These are phyloP conservation scores for Triticum urartu DNA, from an alignment of 176 grass and related monocot genomes.

Conservation along the genomic window DNA sequence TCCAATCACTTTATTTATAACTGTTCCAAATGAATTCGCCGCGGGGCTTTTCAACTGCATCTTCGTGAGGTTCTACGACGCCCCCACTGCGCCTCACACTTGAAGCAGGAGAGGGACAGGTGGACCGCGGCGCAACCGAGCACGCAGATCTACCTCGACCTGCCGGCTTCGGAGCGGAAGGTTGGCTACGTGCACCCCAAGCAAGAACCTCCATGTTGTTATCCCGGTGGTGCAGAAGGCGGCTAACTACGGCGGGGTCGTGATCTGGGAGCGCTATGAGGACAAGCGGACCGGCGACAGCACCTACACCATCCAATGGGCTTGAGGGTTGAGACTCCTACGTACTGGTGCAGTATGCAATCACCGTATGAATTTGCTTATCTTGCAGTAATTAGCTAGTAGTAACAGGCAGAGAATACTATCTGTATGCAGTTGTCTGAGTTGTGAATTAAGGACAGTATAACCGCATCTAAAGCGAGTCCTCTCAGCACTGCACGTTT, in stretches of 20 bases:
- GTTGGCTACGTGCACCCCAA: neutral
- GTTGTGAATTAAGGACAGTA: too few relatives aligned
- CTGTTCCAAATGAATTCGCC: too few relatives aligned
- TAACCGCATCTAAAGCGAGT: too few relatives aligned
- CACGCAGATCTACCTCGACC: neutral
- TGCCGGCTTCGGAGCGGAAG: neutral
- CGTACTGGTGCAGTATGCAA: too few relatives aligned
- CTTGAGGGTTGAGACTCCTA: neutral
- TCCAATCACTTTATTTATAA: too few relatives aligned
- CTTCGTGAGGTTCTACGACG: neutral
- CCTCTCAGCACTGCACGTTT: too few relatives aligned
- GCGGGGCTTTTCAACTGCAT: too few relatives aligned
- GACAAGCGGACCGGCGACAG: neutral
- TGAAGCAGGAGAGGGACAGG: neutral
- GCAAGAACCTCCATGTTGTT: neutral
- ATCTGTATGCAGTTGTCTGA: too few relatives aligned
- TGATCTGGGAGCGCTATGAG: neutral
- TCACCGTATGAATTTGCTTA: too few relatives aligned
- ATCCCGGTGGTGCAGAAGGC: neutral
- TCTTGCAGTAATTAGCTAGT: too few relatives aligned
- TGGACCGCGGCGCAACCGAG: neutral
- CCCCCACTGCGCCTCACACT: neutral
- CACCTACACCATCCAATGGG: neutral
- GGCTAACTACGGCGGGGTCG: neutral
- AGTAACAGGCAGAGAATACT: too few relatives aligned